These are phyloP conservation scores for Anacardium occidentale DNA, from an alignment of 345 rosid species.

Conservation along the genomic window DNA sequence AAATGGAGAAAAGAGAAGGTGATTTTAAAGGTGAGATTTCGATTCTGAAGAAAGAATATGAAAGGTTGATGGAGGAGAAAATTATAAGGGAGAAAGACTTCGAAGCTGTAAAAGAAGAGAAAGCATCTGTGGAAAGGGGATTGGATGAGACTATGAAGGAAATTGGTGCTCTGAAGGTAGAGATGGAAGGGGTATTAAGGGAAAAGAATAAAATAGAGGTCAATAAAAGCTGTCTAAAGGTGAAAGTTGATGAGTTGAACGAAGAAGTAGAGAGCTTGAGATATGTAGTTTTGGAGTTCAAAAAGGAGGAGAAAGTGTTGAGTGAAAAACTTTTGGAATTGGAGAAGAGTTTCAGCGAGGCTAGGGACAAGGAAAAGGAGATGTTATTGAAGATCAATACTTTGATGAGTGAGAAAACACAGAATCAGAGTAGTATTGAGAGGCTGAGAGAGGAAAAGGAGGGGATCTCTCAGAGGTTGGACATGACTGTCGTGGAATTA, in stretches of 20 bases:
- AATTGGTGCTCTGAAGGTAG: constrained; percentile 33
- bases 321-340: constrained; percentile 29
- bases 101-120: constrained; percentile 29
- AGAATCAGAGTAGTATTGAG: constrained; percentile 37
- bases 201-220: constrained; percentile 42
- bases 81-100: constrained; percentile 24
- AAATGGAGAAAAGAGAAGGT: constrained; percentile 39
- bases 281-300: constrained; percentile 29
- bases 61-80: constrained; percentile 36
- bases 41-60: constrained; percentile 33
- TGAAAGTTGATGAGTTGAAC: constrained; percentile 41
- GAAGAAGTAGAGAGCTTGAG: constrained; percentile 27
- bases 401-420: constrained; percentile 36
- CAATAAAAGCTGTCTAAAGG: constrained; percentile 26
- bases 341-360: constrained; percentile 47
- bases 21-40: constrained; percentile 31
- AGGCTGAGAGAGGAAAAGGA: constrained; percentile 31
- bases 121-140: constrained; percentile 32
- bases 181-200: constrained; percentile 32
- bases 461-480: constrained; percentile 22
- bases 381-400: constrained; percentile 38
- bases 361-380: constrained; percentile 36
- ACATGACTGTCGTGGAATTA: constrained; percentile 21
- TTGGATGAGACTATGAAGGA: constrained; percentile 31
- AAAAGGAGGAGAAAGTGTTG: constrained; percentile 42